Base-by-base conservation (phyloP, 306 rosid genomes). In the Rosa multiflora region DNA sequence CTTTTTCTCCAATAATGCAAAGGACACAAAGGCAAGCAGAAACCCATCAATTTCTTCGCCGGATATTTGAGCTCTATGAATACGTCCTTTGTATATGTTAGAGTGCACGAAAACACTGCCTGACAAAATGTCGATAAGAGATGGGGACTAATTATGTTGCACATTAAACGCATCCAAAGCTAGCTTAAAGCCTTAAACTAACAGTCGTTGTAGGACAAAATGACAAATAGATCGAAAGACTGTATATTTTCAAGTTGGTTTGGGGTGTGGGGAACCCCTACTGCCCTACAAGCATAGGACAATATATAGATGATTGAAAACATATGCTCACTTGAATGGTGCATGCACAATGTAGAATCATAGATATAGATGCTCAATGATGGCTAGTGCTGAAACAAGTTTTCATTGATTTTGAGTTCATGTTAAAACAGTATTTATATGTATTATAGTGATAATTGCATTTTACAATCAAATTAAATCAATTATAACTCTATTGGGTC, bases 61-160 rank as follows among this genome's bases (percentile, higher is more conserved):
- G 35, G 63, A 49, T 32, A 32, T 20, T 55, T 68, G 29, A 40
- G 43, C 53, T 68, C 52, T 59, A 18, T 18, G 8, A 20, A 13
- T n/a, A 10, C 15, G 15, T 44, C 6, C 3, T 23, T 42, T 67
- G 73, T 62, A 18, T 23, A 9, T 26, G 37, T 4, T 10, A 18
- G 56, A 70, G 61, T 53, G 74, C 70, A 61, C 15, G 78, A n/a
- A 80, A 62, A 29, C 46, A 7, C 44, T 63, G 23, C 10, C 48
- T 72, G 21, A n/a, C 13, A 66, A 48, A 76, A 64, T 26, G 8
- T 12, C 17, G 18, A 62, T 29, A 4, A 10, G 10, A 12, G 67
- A 23, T 5, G 5, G 37, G 13, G 17, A 61, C 37, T 61, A 61
- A 26, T 59, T 29, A 32, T 26, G 39, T 21, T 8, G 5, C 63